phyloP scores from a whole-genome alignment of 1,284 basidiomycete genomes.

The Rhodotorula sp. region DNA sequence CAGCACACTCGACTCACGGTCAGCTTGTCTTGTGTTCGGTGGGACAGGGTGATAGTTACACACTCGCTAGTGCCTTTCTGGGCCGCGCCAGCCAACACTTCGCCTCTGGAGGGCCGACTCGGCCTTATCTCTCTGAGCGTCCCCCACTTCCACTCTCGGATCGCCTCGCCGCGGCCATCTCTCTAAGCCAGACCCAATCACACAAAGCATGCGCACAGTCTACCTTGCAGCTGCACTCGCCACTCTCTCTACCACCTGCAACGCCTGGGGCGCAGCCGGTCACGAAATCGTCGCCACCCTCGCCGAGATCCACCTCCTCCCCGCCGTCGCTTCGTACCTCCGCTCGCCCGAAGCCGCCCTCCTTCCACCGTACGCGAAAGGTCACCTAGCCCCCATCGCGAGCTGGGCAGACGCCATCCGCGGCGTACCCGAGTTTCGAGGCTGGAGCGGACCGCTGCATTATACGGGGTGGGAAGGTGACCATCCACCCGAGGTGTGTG shows the following conservation, averaged over 20 bases:
- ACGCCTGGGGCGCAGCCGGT: slow-evolving; percentile 15
- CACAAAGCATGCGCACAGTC: not conserved
- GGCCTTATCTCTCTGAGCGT: not conserved
- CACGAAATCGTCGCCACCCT: slow-evolving; percentile 47
- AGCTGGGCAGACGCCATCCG: slow-evolving; percentile 49
- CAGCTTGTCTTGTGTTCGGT: no score
- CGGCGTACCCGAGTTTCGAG: slow-evolving; percentile 39
- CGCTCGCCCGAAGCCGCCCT: slow-evolving; percentile 23
- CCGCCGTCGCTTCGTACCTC: slow-evolving; percentile 42
- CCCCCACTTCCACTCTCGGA: not conserved
- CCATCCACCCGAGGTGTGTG: slow-evolving; percentile 48
- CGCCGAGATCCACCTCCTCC: slow-evolving; percentile 49
- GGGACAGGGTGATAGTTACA: no score
- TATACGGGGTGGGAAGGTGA: slow-evolving; percentile 49
- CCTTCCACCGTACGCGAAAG: slow-evolving; percentile 46
- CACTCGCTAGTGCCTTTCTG: no score
- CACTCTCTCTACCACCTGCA: not conserved
- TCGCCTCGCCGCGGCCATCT: not conserved
- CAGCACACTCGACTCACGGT: no score
- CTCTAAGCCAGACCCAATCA: no score
- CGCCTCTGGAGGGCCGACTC: not conserved
- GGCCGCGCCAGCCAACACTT: no score
- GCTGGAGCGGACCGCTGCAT: slow-evolving; percentile 49
- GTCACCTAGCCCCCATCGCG: slow-evolving; percentile 50
- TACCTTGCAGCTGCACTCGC: not conserved